Percentiles rank a stretch among this genome's conserved stretches.
Conservation (phyloP, 345 rosid species). For the Populus nigra region DNA sequence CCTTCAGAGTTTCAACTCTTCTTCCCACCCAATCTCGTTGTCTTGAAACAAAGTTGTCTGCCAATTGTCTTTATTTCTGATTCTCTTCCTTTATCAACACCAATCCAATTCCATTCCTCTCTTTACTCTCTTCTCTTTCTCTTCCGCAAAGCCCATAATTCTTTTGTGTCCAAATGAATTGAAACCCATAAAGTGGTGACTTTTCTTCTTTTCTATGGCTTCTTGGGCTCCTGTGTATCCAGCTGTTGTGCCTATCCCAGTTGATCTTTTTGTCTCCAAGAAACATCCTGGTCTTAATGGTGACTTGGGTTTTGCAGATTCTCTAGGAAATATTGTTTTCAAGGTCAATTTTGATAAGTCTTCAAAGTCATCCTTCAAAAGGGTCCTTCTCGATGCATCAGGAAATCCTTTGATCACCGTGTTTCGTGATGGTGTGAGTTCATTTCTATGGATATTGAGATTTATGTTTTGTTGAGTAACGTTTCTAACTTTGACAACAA, state of each 20-base stretch:
- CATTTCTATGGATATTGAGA: background rate
- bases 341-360: constrained; percentile 28
- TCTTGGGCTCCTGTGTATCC: constrained; percentile 25
- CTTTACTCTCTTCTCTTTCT: background rate
- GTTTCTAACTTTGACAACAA: background rate
- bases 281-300: constrained; percentile 57
- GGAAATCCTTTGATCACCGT: constrained; percentile 52
- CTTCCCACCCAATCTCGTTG: background rate
- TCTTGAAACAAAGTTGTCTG: background rate
- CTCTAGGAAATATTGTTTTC: constrained; percentile 52
- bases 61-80: background rate
- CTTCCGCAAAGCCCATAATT: background rate
- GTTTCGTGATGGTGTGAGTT: constrained; percentile 47
- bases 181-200: background rate
- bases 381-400: constrained; percentile 44
- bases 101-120: background rate
- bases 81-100: background rate
- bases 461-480: background rate
- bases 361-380: constrained; percentile 24
- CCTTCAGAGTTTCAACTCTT: background rate
- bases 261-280: constrained; percentile 74
- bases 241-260: constrained; percentile 46
- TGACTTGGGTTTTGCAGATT: constrained; percentile 65
- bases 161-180: background rate
- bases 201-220: constrained; percentile 23